These are phyloP conservation scores for Cryptosporidium muris DNA, from an alignment of 169 alveolate genomes.

Conservation along the genomic window DNA sequence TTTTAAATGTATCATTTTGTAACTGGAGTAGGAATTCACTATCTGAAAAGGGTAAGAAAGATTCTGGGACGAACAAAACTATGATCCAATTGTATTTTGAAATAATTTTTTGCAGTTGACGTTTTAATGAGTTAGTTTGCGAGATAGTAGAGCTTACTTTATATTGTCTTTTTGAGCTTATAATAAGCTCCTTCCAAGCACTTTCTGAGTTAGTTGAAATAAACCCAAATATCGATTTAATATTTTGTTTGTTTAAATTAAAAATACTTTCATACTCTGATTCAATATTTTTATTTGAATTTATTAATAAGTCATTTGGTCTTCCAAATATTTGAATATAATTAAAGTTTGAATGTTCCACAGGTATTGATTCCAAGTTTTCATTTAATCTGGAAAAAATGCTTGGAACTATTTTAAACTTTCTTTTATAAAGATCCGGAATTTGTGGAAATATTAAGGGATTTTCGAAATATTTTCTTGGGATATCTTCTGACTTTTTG, in stretches of 20 bases:
- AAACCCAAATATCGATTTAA: background rate
- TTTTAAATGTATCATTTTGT: background rate
- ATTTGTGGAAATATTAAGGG: background rate
- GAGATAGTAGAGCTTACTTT: background rate
- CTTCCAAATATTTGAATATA: conserved; percentile 11
- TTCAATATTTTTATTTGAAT: background rate
- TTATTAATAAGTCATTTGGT: background rate
- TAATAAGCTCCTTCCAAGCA: conserved; percentile 12
- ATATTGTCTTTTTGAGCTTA: background rate
- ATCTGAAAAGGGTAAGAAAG: conserved; percentile 15
- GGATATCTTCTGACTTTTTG: background rate
- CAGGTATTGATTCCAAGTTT: background rate
- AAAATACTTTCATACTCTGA: background rate
- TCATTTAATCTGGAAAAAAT: conserved; percentile 17
- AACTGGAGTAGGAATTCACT: conserved; percentile 24
- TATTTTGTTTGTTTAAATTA: background rate
- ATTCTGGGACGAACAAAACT: conserved; percentile 21
- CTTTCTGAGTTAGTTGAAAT: conserved; percentile 10
- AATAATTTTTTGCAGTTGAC: too few relatives aligned
- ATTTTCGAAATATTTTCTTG: background rate
- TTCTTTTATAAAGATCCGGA: background rate
- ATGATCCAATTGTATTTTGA: conserved; percentile 23
- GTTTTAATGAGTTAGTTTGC: too few relatives aligned
- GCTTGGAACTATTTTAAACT: background rate
- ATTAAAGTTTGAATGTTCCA: background rate